A percentile compares a stretch with the other conserved stretches of the same genome.
Conservation (phyloP, 2,329 filamentous ascomycete genomes). For the Myriosclerotinia duriaeana region DNA sequence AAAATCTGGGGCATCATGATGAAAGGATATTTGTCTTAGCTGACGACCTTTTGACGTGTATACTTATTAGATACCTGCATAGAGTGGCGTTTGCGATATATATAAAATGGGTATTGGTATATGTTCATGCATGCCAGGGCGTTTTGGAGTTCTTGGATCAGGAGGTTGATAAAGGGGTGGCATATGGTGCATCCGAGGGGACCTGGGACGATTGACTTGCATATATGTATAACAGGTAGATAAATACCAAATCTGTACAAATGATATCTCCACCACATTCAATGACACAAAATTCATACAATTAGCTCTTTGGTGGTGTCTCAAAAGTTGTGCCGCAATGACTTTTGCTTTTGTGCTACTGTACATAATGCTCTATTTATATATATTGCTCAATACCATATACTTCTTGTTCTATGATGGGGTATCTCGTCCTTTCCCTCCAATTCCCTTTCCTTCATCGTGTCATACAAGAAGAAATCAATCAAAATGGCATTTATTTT, state of each 20-base stretch:
- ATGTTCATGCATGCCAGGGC: conserved; percentile 8
- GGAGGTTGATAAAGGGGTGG: neutral
- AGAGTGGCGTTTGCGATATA: conserved; percentile 18
- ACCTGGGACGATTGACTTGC: too few relatives aligned
- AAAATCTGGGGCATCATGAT: neutral
- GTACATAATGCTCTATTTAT: neutral
- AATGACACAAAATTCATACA: neutral
- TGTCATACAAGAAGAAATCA: conserved; percentile 96
- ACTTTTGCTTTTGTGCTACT: neutral
- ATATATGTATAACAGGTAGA: conserved; percentile 9
- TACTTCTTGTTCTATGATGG: conserved; percentile 87
- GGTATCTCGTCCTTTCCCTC: conserved; percentile 62
- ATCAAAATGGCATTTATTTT: conserved; percentile 85
- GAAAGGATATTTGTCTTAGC: neutral
- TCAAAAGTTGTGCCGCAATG: neutral
- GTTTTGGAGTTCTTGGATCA: conserved; percentile 18
- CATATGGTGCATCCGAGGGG: neutral
- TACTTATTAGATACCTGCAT: conserved; percentile 19
- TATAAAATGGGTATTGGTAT: conserved; percentile 19
- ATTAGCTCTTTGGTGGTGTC: neutral
- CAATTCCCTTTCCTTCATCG: conserved; percentile 80
- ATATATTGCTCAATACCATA: conserved; percentile 72
- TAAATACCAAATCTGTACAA: conserved; percentile 14
- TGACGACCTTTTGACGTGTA: neutral
- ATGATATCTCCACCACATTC: neutral